A percentile compares a stretch with the other conserved stretches of the same genome.
These are phyloP conservation scores for Ganoderma lingzhi DNA, from an alignment of 1,284 basidiomycete species.

Conservation along the genomic window DNA sequence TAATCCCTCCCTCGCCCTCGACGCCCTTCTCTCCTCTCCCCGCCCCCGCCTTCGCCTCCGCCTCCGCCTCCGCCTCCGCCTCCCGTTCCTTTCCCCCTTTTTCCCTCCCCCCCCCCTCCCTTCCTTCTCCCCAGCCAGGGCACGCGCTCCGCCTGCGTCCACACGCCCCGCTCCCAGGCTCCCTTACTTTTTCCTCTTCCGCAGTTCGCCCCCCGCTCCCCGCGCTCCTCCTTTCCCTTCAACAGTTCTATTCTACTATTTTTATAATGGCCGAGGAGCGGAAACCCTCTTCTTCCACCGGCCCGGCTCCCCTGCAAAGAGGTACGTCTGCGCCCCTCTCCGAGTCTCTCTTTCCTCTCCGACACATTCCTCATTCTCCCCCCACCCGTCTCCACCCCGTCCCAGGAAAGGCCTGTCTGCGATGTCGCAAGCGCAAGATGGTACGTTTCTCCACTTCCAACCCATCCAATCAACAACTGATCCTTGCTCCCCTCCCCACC, in stretches of 20 bases:
- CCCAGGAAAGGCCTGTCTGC: constrained; percentile 69
- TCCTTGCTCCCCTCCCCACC: constrained; percentile 7
- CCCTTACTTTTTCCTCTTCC: constrained; percentile 35
- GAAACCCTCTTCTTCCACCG: constrained; percentile 37
- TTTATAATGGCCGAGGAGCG: constrained; percentile 50
- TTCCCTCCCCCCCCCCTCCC: constrained; percentile 12
- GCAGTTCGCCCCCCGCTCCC: constrained; percentile 37
- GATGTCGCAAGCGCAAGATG: constrained; percentile 84
- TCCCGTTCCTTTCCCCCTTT: constrained; percentile 19
- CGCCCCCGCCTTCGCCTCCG: constrained; percentile 12
- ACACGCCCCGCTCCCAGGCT: constrained; percentile 20
- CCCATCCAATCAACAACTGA: constrained; percentile 5
- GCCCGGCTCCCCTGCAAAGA: constrained; percentile 44
- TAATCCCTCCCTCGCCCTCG: constrained; percentile 22
- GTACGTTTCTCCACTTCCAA: constrained; percentile 45
- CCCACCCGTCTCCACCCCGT: constrained; percentile 15
- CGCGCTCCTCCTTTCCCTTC: constrained; percentile 37
- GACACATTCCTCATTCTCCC: constrained; percentile 11
- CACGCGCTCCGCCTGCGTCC: constrained; percentile 13
- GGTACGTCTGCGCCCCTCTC: constrained; percentile 31
- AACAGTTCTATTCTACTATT: constrained; percentile 42
- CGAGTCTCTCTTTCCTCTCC: background rate
- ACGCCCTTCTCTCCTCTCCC: constrained; percentile 19
- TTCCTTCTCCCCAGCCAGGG: constrained; percentile 12
- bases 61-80: constrained; percentile 12